These are phyloP conservation scores for Hygrophoropsis aurantiaca DNA, from an alignment of 768 basidiomycete species.

Conservation along the genomic window DNA sequence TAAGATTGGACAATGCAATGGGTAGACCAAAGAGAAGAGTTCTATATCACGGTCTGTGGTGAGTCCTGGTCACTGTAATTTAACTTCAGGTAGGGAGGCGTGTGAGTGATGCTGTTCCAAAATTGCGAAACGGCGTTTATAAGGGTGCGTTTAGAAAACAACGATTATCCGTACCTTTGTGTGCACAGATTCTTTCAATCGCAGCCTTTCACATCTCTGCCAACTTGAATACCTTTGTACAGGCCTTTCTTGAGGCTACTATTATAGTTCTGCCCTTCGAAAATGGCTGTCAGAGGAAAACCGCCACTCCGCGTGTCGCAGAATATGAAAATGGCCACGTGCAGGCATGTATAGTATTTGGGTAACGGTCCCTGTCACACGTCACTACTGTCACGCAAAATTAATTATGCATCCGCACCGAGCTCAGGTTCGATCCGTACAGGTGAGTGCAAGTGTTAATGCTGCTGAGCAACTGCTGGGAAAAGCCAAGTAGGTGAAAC, in stretches of 20 bases:
- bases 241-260: neutral
- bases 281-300: neutral
- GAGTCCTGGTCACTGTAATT: neutral
- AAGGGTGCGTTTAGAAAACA: neutral
- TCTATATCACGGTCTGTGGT: neutral
- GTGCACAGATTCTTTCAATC: neutral
- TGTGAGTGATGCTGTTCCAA: slow-evolving; percentile 10
- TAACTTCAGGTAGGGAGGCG: slow-evolving; percentile 1
- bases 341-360: no score
- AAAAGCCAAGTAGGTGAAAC: no score
- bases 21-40: neutral
- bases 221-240: no score
- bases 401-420: no score
- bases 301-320: no score
- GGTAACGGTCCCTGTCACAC: no score
- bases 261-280: neutral
- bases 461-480: no score
- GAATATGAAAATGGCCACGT: no score
- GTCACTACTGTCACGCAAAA: no score
- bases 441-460: no score
- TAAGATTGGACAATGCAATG: neutral
- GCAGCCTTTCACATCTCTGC: no score
- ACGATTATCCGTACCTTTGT: neutral
- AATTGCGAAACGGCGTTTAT: slow-evolving; percentile 5
- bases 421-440: no score